Base-by-base conservation (phyloP, 768 basidiomycete species). In the Termitomyces sp. region DNA sequence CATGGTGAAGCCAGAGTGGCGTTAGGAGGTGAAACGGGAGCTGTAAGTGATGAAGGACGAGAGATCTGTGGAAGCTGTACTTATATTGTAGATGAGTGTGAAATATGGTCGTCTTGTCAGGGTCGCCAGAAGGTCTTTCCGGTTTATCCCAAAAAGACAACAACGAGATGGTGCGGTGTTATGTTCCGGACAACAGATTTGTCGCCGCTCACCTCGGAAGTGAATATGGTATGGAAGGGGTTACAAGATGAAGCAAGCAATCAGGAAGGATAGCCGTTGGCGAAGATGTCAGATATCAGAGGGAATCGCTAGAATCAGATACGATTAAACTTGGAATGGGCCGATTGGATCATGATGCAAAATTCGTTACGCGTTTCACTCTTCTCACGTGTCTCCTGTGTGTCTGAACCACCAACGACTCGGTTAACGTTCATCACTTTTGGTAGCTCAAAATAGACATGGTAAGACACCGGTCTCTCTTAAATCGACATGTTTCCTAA, bases 1-100 rank as follows among this genome's bases (percentile, higher is more conserved):
- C 85, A 86, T 85, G 52, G 51, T 49, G 40, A 42, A 53, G 13
- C 18, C 36, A 47, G 36, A 7, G 25, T 53, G 23, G 25, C 39
- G 27, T 45, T 31, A 47, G 29, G 45, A 32, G 50, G 20, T 31
- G 9, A 16, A 23, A n/a, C 25, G 20, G 39, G 20, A 53, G 25
- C 18, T 27, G 1, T 31, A 33, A 7, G 39, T 56, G 49, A 50
- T 55, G 42, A 38, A 44, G 39, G 25, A 25, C n/a, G 18, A 44
- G 48, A 40, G 15, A 29, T 55, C 43, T 20, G 25, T 39, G 42
- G 49, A 31, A 16, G 35, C 27, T 56, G 42, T 54, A n/a, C n/a
- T n/a, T n/a, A 54, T 50, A 56, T 18, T 31, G 20, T 40, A 35
- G 13, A 16, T 44, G 33, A 29, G 40, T 50, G 43, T 42, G 36